phyloP scores from a whole-genome alignment of 371 early-diverging fungal species.

The Mortierella sp. region DNA sequence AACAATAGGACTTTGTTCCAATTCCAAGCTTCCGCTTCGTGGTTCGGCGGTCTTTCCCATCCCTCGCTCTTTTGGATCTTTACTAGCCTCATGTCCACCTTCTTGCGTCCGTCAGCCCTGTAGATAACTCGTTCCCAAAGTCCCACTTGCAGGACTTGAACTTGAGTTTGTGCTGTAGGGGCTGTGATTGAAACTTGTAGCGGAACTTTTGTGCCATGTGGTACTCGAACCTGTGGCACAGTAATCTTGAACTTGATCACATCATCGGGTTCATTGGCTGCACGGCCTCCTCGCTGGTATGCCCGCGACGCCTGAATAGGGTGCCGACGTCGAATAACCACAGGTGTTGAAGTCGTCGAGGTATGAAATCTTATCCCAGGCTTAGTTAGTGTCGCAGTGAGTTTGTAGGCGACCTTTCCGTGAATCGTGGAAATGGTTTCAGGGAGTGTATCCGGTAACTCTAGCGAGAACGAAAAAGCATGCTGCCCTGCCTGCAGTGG shows the following conservation, averaged over 20 bases:
- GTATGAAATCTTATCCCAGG: conserved; percentile 48
- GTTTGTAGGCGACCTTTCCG: conserved; percentile 54
- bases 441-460: conserved; percentile 57
- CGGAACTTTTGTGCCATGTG: conserved; percentile 44
- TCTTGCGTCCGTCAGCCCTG: conserved; percentile 41
- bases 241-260: conserved; percentile 47
- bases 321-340: conserved; percentile 44
- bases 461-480: conserved; percentile 59
- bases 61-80: conserved; percentile 58
- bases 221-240: conserved; percentile 45
- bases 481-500: conserved; percentile 58
- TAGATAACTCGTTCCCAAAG: conserved; percentile 53
- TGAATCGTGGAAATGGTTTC: conserved; percentile 56
- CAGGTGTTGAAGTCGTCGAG: conserved; percentile 31
- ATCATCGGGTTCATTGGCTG: conserved; percentile 27
- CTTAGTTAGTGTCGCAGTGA: conserved; percentile 52
- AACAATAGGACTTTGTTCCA: conserved; percentile 56
- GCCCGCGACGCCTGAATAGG: conserved; percentile 28
- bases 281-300: conserved; percentile 41
- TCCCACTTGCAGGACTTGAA: conserved; percentile 46
- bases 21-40: conserved; percentile 32
- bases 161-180: conserved; percentile 15
- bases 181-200: conserved; percentile 48
- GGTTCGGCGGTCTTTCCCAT: conserved; percentile 26
- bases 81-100: conserved; percentile 50